Evolutionary conservation across 192 early-diverging fungal species (phyloP).

Genomic region (Podila clonocystis): DNA sequence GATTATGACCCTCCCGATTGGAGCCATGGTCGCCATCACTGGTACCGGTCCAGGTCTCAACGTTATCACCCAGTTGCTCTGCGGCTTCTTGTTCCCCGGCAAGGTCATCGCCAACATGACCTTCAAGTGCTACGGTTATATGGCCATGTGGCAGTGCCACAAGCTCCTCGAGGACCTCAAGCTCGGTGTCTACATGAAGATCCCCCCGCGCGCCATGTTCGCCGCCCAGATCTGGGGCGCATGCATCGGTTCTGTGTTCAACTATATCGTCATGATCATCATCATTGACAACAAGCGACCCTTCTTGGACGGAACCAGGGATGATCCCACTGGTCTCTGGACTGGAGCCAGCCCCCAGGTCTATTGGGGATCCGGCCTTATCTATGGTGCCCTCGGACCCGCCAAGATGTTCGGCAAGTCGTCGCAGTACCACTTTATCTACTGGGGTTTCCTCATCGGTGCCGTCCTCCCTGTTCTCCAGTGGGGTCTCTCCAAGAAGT

Average conservation of each 20-base stretch:
- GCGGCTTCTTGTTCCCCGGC: constrained; percentile 64
- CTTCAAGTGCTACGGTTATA: constrained; percentile 65
- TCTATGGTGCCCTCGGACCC: constrained; percentile 81
- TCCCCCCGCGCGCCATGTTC: constrained; percentile 74
- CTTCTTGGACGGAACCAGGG: constrained; percentile 27
- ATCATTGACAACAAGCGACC: constrained; percentile 31
- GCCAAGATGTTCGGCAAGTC: constrained; percentile 60
- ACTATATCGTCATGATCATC: constrained; percentile 47
- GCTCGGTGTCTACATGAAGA: constrained; percentile 76
- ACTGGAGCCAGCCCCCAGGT: constrained; percentile 48
- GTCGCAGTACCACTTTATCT: constrained; percentile 40
- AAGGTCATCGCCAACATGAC: constrained; percentile 56
- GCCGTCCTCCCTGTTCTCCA: constrained; percentile 61
- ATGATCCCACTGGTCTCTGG: constrained; percentile 53
- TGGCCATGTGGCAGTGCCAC: constrained; percentile 77
- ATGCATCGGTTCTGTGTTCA: constrained; percentile 50
- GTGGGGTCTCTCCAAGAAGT: constrained; percentile 60
- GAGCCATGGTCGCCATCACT: constrained; percentile 55
- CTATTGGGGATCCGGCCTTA: constrained; percentile 37
- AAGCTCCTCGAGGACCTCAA: constrained; percentile 77
- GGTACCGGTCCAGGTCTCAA: constrained; percentile 58
- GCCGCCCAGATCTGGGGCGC: constrained; percentile 69
- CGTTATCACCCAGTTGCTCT: constrained; percentile 65
- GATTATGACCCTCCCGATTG: constrained; percentile 60
- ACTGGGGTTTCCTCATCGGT: constrained; percentile 61